A percentile compares a stretch with the other conserved stretches of the same genome.
Evolutionary conservation across 2,329 filamentous ascomycete genomes (phyloP).

Genomic region (Aspergillus flavus): DNA sequence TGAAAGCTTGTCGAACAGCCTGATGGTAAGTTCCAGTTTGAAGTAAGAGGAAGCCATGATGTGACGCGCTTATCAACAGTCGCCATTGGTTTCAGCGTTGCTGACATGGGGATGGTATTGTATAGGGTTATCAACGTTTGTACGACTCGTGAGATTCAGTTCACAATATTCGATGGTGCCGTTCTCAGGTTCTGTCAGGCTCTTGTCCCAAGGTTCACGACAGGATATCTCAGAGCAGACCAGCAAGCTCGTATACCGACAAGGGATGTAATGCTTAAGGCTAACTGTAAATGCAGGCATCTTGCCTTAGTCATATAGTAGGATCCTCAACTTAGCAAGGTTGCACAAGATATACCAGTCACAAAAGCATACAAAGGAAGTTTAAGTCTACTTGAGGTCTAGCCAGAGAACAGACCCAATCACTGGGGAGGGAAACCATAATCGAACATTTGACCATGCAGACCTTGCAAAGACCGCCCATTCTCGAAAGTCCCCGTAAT

Average conservation of each 20-base stretch:
- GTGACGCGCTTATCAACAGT: neutral
- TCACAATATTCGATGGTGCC: accelerated
- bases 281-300: neutral
- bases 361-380: neutral
- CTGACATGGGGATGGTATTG: neutral
- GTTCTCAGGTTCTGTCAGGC: neutral
- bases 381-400: neutral
- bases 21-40: neutral
- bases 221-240: neutral
- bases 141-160: neutral
- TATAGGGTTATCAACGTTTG: accelerated
- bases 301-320: neutral
- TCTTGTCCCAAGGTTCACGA: neutral
- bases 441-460: neutral
- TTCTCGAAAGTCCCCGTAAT: neutral
- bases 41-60: neutral
- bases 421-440: accelerated
- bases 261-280: neutral
- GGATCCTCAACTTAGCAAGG: neutral
- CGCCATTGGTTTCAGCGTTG: neutral
- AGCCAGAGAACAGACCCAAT: neutral
- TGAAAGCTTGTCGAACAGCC: neutral
- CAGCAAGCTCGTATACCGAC: neutral
- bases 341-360: neutral
- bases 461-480: neutral